Evolutionary conservation across 2,329 filamentous ascomycete genomes (phyloP).

Genomic region (Gyromitra esculenta): DNA sequence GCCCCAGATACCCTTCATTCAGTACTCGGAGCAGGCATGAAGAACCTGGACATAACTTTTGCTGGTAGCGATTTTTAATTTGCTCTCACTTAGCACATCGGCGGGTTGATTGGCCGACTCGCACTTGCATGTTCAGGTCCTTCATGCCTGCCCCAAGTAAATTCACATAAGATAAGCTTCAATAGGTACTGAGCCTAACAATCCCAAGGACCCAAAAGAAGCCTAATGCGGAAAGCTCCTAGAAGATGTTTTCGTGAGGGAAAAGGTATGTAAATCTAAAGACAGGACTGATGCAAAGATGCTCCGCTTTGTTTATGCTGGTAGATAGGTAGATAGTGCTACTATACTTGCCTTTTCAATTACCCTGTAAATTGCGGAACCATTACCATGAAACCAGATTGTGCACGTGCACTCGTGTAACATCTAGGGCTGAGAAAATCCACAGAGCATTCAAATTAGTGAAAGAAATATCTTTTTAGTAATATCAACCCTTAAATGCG

Average conservation of each 20-base stretch:
- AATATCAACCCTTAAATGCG: slow-evolving; percentile 30
- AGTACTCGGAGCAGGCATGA: no score
- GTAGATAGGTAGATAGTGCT: no score
- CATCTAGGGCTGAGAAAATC: neutral
- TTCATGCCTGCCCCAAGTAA: neutral
- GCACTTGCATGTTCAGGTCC: neutral
- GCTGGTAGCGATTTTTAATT: no score
- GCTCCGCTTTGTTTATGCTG: neutral
- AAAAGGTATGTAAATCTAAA: neutral
- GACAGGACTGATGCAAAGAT: neutral
- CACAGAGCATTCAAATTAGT: neutral
- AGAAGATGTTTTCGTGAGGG: neutral
- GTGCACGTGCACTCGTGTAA: neutral
- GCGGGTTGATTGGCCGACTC: no score
- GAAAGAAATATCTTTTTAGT: slow-evolving; percentile 27
- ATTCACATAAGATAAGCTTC: neutral
- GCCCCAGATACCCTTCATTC: no score
- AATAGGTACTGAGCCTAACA: neutral
- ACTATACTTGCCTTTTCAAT: no score
- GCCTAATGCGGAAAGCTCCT: neutral
- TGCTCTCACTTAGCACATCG: neutral
- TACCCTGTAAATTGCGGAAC: neutral
- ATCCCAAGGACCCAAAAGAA: neutral
- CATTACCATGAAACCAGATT: neutral
- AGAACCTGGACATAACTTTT: no score